A percentile compares a stretch with the other conserved stretches of the same genome.
These are phyloP conservation scores for Linnemannia exigua DNA, from an alignment of 192 early-diverging fungal genomes.

Conservation along the genomic window DNA sequence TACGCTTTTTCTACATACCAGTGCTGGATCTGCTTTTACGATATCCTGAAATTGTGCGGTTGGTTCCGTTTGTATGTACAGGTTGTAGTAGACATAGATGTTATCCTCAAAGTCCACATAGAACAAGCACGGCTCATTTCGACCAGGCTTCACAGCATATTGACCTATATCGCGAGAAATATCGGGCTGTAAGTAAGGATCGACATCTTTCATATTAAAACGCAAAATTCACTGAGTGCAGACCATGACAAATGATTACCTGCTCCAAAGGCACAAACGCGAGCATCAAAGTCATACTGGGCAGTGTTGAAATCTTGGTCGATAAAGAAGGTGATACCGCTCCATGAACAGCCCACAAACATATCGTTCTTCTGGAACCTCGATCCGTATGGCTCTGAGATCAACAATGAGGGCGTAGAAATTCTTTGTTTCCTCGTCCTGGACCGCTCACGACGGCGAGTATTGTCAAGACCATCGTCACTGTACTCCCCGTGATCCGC, in stretches of 20 bases:
- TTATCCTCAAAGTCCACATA: constrained; percentile 76
- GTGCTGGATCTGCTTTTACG: constrained; percentile 46
- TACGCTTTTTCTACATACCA: constrained; percentile 3
- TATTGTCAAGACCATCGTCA: constrained; percentile 1
- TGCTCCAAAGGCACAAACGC: constrained; percentile 72
- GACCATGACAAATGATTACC: constrained; percentile 42
- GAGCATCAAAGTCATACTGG: constrained; percentile 69
- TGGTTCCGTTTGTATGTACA: constrained; percentile 63
- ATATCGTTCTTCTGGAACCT: constrained; percentile 59
- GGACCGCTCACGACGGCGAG: neutral
- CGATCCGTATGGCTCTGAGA: constrained; percentile 50
- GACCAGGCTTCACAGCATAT: constrained; percentile 62
- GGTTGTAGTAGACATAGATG: constrained; percentile 70
- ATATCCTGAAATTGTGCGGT: constrained; percentile 61
- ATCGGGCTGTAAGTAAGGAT: neutral
- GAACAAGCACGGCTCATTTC: constrained; percentile 70
- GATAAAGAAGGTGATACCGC: constrained; percentile 69
- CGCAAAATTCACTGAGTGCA: neutral
- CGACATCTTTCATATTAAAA: neutral
- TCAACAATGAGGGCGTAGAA: constrained; percentile 20
- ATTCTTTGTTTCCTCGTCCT: constrained; percentile 13
- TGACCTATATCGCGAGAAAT: constrained; percentile 42
- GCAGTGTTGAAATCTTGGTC: constrained; percentile 65
- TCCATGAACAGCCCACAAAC: constrained; percentile 72
- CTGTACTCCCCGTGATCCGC: constrained; percentile 1